A percentile compares a stretch with the other conserved stretches of the same genome.
Evolutionary conservation across 805 yeast genomes (phyloP).

Genomic region (Wickerhamomyces canadensis): DNA sequence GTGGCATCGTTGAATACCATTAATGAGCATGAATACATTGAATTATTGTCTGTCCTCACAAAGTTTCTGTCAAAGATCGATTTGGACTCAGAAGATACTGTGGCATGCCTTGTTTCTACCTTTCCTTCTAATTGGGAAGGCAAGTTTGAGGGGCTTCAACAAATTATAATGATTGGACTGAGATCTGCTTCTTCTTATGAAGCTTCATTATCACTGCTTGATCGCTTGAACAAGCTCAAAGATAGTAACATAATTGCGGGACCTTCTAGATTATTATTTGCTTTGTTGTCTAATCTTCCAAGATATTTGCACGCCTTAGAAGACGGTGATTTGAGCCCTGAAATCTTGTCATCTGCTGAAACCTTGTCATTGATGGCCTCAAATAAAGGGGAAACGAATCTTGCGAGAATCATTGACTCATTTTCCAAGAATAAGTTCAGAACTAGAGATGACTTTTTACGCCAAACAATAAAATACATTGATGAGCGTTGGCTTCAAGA

Average conservation of each 20-base stretch:
- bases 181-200: conserved; percentile 79
- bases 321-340: conserved; percentile 41
- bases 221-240: conserved; percentile 57
- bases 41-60: conserved; percentile 73
- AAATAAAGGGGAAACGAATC: conserved; percentile 44
- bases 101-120: conserved; percentile 72
- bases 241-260: conserved; percentile 77
- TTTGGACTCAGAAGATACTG: conserved; percentile 78
- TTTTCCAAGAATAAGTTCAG: conserved; percentile 75
- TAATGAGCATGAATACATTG: conserved; percentile 90
- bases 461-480: conserved; percentile 73
- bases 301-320: conserved; percentile 80
- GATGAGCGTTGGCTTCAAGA: conserved; percentile 64
- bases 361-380: conserved; percentile 60
- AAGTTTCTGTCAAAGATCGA: conserved; percentile 86
- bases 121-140: conserved; percentile 98
- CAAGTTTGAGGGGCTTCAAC: conserved; percentile 82
- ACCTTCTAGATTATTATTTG: conserved; percentile 60
- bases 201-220: conserved; percentile 66
- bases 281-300: conserved; percentile 76
- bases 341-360: conserved; percentile 47
- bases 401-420: conserved; percentile 72
- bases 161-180: conserved; percentile 72
- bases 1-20: conserved; percentile 87
- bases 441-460: conserved; percentile 83